Conservation (phyloP, 331 rosid genomes). For the Malus hybrid region DNA sequence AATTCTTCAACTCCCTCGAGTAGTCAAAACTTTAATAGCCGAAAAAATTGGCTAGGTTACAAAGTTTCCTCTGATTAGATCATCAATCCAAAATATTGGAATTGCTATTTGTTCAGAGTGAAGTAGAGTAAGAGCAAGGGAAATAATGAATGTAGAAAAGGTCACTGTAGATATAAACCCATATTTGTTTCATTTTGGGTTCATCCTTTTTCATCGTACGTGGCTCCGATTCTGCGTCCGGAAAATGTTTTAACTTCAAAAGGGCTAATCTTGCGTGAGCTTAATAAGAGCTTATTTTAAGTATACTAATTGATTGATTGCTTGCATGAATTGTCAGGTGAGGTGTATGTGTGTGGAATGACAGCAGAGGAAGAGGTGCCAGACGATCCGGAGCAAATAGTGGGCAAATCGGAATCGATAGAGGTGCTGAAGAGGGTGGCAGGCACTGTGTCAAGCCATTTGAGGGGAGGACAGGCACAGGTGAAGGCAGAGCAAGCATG, state of each 20-base stretch:
- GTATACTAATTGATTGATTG: slow-evolving; percentile 2
- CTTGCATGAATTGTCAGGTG: slow-evolving; percentile 47
- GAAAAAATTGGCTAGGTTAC: too few species aligned
- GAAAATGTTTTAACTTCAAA: not conserved
- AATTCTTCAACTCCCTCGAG: too few species aligned
- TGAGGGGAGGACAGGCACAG: slow-evolving; percentile 51
- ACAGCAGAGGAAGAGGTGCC: slow-evolving; percentile 64
- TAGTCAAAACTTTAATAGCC: too few species aligned
- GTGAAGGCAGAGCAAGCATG: slow-evolving; percentile 90
- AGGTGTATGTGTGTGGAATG: slow-evolving; percentile 87
- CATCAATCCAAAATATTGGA: too few species aligned
- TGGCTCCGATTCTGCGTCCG: too few species aligned
- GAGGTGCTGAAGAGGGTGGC: slow-evolving; percentile 64
- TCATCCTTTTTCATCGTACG: too few species aligned
- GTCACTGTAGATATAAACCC: too few species aligned
- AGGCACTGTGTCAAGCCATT: slow-evolving; percentile 60
- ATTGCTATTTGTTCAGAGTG: too few species aligned
- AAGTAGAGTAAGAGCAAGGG: too few species aligned
- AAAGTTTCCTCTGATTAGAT: too few species aligned
- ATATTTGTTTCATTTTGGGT: too few species aligned
- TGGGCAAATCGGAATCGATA: slow-evolving; percentile 44
- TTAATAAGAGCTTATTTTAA: not conserved
- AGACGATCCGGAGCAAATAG: slow-evolving; percentile 59
- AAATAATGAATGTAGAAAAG: too few species aligned
- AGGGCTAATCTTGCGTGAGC: not conserved